Conservation (phyloP, 306 rosid species). For the Cucumis melo region DNA sequence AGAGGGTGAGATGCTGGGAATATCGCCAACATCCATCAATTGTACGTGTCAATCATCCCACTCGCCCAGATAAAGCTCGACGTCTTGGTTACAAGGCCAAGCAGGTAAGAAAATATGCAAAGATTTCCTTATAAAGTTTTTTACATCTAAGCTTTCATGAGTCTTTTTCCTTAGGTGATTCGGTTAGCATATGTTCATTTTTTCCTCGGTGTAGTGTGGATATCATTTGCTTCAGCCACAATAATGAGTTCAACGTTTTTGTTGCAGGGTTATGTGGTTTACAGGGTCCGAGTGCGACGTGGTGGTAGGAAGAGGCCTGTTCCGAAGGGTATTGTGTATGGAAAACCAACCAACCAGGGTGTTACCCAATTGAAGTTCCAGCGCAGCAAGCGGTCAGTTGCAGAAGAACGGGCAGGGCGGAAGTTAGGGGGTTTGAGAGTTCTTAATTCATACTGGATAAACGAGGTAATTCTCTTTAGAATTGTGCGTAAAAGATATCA, state of each 20-base stretch:
- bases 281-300: slow-evolving; percentile 78
- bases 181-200: not conserved
- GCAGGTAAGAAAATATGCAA: slow-evolving; percentile 31
- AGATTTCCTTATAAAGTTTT: too few species aligned
- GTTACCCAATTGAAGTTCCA: slow-evolving; percentile 86
- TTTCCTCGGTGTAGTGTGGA: not conserved
- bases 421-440: slow-evolving; percentile 88
- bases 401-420: slow-evolving; percentile 89
- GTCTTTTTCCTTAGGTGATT: not conserved
- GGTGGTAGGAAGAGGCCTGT: slow-evolving; percentile 97
- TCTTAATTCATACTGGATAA: slow-evolving; percentile 87
- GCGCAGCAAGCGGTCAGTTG: slow-evolving; percentile 82
- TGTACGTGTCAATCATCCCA: slow-evolving; percentile 67
- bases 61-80: slow-evolving; percentile 93
- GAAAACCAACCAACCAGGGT: slow-evolving; percentile 92
- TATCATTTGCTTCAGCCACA: not conserved
- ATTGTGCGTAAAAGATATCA: not conserved
- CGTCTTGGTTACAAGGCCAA: slow-evolving; percentile 89
- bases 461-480: slow-evolving; percentile 36
- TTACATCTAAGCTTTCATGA: not conserved
- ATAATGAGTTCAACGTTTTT: not conserved
- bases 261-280: slow-evolving; percentile 64
- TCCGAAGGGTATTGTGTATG: slow-evolving; percentile 87
- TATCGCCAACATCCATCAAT: slow-evolving; percentile 84
- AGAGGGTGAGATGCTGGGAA: slow-evolving; percentile 95